Base-by-base conservation (phyloP, 768 basidiomycete species). In the Tricholoma sp. region DNA sequence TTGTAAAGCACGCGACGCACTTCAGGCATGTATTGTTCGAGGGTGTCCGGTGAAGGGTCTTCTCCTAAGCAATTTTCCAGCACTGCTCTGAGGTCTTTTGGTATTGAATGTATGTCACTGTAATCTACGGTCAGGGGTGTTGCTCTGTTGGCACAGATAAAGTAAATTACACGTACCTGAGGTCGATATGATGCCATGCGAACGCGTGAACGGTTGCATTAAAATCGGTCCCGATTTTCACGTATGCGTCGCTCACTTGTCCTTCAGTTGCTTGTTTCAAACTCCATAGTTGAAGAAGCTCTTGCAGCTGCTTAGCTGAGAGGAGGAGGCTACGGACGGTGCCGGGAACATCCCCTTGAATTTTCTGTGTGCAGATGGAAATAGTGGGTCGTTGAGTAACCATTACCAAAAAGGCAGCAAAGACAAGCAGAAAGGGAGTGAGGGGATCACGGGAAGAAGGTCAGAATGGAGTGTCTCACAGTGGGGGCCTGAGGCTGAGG, bases 221-320 rank as follows among this genome's bases (percentile, higher is more conserved):
- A 76, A 97, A 95, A 62, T 94, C 88, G 65, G 89, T 88, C 44
- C 93, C 94, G 13, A 97, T 81, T 62, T 84, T 81, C 53, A 98
- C 90, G 68, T 94, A 98, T 53, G 90, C 81, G 68, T 96, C 85
- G 76, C 89, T 92, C 64, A 98, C 92, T 65, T 91, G 76, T 12
- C 71, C 74, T 53, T 92, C 88, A 1, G 79, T 71, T 1, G 83
- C 83, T 45, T 80, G 74, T 3, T 77, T 74, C 1, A 71, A 59
- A 50, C 85, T 81, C 93, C 94, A 95, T 57, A 79, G 79, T 28
- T 73, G 77, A 47, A 95, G 79, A 1, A 80, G 71, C 13, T 89
- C 84, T 63, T 95, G 85, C 15, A 98, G 82, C 54, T 82, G 79
- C 63, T 88, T 89, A n/a, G 93, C 95, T 44, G 90, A 85, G 3